These are phyloP conservation scores for Rhizopogon vesiculosus DNA, from an alignment of 768 basidiomycete species.

Conservation along the genomic window DNA sequence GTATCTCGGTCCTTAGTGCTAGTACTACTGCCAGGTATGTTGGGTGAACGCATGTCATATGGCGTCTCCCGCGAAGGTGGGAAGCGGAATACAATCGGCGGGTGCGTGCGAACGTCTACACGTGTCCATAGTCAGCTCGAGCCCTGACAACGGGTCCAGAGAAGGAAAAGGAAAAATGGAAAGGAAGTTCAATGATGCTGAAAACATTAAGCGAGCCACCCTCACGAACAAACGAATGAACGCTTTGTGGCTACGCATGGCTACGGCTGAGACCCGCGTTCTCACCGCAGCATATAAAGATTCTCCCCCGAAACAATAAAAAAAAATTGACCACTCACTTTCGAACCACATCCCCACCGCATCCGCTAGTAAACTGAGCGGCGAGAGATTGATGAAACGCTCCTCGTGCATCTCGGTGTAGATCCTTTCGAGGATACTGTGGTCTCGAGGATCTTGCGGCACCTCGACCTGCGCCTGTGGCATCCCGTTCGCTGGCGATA, in stretches of 20 bases:
- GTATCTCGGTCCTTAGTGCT: background rate
- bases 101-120: slow-evolving; percentile 62
- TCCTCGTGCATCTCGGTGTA: slow-evolving; percentile 66
- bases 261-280: too few relatives aligned
- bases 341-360: slow-evolving; percentile 56
- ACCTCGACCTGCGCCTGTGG: background rate
- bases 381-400: slow-evolving; percentile 63
- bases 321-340: slow-evolving; percentile 33
- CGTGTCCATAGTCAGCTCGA: background rate
- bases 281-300: background rate
- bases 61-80: slow-evolving; percentile 33
- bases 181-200: background rate
- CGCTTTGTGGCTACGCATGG: too few relatives aligned
- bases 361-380: slow-evolving; percentile 56
- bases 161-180: background rate
- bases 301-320: background rate
- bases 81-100: slow-evolving; percentile 56
- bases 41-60: too few relatives aligned
- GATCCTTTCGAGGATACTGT: slow-evolving; percentile 56
- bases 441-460: slow-evolving; percentile 58
- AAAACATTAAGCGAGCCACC: too few relatives aligned
- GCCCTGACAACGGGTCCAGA: background rate
- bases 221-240: too few relatives aligned
- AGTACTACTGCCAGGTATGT: too few relatives aligned
- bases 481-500: background rate